phyloP scores from a whole-genome alignment of 2,329 filamentous ascomycete species.

The Ceratocystis variospora region DNA sequence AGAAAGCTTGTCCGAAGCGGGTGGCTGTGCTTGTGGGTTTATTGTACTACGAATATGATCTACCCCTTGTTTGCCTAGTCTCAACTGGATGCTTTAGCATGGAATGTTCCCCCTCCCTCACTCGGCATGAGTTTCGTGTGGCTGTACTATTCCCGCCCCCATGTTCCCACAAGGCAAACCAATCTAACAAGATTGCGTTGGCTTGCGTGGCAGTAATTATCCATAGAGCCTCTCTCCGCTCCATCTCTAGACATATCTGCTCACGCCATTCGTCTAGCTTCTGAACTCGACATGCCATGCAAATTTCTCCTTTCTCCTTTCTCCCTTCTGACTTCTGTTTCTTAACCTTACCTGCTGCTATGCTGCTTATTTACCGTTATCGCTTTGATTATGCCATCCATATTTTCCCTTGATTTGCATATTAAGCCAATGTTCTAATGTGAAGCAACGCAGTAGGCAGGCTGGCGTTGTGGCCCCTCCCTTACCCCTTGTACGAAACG shows the following conservation, averaged over 20 bases:
- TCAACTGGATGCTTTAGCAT: background rate
- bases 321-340: background rate
- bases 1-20: background rate
- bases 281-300: too few relatives aligned
- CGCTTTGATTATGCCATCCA: background rate
- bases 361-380: background rate
- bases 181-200: background rate
- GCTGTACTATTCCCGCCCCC: background rate
- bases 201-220: constrained; percentile 1
- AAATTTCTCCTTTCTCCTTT: background rate
- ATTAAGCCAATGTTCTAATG: background rate
- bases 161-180: background rate
- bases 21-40: constrained; percentile 2
- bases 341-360: background rate
- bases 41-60: background rate
- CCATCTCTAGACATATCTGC: background rate
- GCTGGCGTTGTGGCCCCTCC: background rate
- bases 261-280: background rate
- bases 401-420: background rate
- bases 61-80: background rate
- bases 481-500: background rate
- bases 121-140: background rate
- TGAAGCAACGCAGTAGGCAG: background rate
- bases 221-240: background rate
- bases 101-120: background rate